A percentile compares a stretch with the other conserved stretches of the same genome.
phyloP scores from a whole-genome alignment of 2,329 filamentous ascomycete genomes.

The Cercospora berteroae region DNA sequence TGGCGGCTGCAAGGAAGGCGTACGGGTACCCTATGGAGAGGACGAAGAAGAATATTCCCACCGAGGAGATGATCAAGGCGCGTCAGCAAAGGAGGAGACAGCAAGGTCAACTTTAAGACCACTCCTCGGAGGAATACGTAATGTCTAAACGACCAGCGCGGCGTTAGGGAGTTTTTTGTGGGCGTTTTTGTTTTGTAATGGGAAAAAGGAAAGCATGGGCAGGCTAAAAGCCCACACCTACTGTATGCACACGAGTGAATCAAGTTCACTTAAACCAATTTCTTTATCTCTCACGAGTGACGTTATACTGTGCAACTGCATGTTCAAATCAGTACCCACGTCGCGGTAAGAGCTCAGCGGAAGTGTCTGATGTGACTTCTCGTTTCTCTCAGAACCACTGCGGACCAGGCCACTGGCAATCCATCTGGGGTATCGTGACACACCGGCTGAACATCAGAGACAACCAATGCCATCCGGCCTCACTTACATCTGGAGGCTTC shows the following conservation, averaged over 20 bases:
- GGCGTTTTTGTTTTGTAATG: not conserved
- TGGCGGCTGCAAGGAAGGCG: not conserved
- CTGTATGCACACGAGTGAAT: not conserved
- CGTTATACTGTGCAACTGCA: not conserved
- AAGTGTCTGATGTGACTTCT: not conserved
- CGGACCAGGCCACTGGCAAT: not conserved
- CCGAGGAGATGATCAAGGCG: not conserved
- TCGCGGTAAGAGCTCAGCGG: not conserved
- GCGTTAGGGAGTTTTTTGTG: not conserved
- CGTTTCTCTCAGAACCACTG: not conserved
- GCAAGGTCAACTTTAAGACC: slow-evolving; percentile 1
- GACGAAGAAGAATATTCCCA: not conserved
- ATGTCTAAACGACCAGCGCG: slow-evolving; percentile 6
- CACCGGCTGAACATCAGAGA: not conserved
- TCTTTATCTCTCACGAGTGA: not conserved
- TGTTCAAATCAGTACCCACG: not conserved
- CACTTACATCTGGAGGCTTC: not conserved
- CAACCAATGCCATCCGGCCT: not conserved
- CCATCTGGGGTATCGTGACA: not conserved
- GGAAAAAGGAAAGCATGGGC: not conserved
- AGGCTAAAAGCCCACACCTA: not conserved
- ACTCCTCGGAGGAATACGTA: slow-evolving; percentile 1
- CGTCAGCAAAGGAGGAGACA: not conserved
- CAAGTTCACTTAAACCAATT: not conserved
- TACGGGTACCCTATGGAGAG: slow-evolving; percentile 2